Percentiles rank a stretch among this genome's conserved stretches.
Evolutionary conservation across 1,139 yeast species (phyloP).

Genomic region (Candida sojae): DNA sequence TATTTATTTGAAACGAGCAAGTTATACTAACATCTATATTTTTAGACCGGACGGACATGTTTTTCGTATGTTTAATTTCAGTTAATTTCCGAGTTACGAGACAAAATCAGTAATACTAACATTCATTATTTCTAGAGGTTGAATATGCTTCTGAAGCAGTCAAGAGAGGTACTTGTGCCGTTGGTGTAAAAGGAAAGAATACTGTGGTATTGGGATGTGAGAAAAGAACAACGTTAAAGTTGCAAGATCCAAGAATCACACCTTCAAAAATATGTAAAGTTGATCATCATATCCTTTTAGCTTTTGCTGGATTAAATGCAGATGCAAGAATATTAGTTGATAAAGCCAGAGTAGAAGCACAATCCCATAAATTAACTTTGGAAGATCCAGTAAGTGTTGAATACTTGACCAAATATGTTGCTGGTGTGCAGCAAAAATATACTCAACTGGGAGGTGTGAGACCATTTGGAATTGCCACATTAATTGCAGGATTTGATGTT

Average conservation of each 20-base stretch:
- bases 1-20: neutral
- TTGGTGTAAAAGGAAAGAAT: conserved; percentile 89
- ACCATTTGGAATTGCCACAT: conserved; percentile 92
- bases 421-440: conserved; percentile 95
- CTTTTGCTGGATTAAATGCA: conserved; percentile 97
- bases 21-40: conserved; percentile 20
- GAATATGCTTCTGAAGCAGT: conserved; percentile 98
- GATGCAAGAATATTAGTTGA: conserved; percentile 95
- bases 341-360: conserved; percentile 96
- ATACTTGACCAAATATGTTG: conserved; percentile 89
- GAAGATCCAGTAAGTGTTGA: conserved; percentile 95
- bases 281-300: conserved; percentile 87
- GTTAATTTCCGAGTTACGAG: neutral
- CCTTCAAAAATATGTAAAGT: conserved; percentile 92
- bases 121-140: conserved; percentile 57
- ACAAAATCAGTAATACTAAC: neutral
- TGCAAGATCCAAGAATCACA: conserved; percentile 95
- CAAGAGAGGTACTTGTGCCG: conserved; percentile 97
- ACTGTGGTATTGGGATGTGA: conserved; percentile 95
- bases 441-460: conserved; percentile 99
- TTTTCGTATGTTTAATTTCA: conserved; percentile 59
- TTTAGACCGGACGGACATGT: conserved; percentile 96
- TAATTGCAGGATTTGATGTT: conserved; percentile 93
- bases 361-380: conserved; percentile 88
- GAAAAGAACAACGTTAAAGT: conserved; percentile 89